Evolutionary conservation across 2,329 filamentous ascomycete species (phyloP), one percentile per base, ranked within the genome.

Genomic region (Calcarisporium arbuscula): DNA sequence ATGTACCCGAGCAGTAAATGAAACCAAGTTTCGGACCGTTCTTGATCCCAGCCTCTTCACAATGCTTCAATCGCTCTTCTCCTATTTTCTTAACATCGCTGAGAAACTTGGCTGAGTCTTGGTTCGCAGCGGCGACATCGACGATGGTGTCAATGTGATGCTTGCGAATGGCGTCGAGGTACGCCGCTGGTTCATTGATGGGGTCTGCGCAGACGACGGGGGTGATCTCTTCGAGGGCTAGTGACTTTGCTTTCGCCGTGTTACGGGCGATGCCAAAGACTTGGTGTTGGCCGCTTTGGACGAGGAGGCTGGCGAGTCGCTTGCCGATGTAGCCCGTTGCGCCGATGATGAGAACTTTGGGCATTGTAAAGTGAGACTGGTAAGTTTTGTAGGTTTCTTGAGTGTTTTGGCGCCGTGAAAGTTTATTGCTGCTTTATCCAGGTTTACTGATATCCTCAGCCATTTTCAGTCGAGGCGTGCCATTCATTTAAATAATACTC

Each of bases 271-370:
- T 34, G 19, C 39, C 39, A 19, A 29, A 41, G 10, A 41, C 36
- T 5, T 21, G 30, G 14, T 41, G 29, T 19, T 39, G 32, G 26
- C 39, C 39, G 18, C 36, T 39, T 21, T 32, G 39, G 4, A 41
- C 39, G 9, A 41, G 8, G 2, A 32, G 25, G 9, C 33, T 36
- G n/a, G 28, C 36, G 25, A 41, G 27, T 14, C 36, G n/a, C 28
- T 29, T 39, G 32, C 39, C 39, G 5, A 41, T 4, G 11, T 41
- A 41, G 12, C 39, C 39, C 17, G 39, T 41, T 6, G 39, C 39
- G n/a, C 39, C 39, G 23, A 37, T 32, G 16, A 40, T 21, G 16
- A 37, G 40, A 11, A 40, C 34, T 30, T 35, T 42, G 20, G 40
- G 28, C 40, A 42, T 42, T 32, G n/a, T n/a, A n/a, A n/a, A n/a